These are phyloP conservation scores for Aureobasidium sp. DNA, from an alignment of 2,329 filamentous ascomycete species.

Conservation along the genomic window DNA sequence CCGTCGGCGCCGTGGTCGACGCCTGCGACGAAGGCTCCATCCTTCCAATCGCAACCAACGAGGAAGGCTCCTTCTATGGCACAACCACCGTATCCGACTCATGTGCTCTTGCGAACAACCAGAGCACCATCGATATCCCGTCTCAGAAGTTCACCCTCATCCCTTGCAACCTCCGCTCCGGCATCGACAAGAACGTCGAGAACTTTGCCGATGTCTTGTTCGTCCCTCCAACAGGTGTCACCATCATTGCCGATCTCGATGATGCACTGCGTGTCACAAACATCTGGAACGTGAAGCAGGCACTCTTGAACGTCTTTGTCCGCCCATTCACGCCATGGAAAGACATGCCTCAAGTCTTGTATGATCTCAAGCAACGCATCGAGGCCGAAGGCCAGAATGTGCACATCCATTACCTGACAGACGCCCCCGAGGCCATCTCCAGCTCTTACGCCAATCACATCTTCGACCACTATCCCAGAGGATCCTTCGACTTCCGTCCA, in stretches of 20 bases:
- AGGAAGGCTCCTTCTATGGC: constrained; percentile 14
- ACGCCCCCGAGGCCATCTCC: constrained; percentile 17
- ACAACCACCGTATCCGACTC: not conserved
- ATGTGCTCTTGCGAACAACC: not conserved
- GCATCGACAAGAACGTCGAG: not conserved
- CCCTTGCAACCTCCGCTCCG: not conserved
- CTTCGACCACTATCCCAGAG: constrained; percentile 17
- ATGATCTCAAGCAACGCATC: constrained; percentile 6
- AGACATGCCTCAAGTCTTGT: constrained; percentile 17
- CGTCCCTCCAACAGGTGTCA: constrained; percentile 17
- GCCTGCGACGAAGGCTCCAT: not conserved
- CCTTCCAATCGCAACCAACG: not conserved
- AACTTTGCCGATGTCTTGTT: not conserved
- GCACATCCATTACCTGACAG: constrained; percentile 22
- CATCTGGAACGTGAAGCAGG: constrained; percentile 20
- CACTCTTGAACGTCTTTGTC: constrained; percentile 16
- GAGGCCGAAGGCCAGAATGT: constrained; percentile 7
- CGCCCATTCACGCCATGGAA: constrained; percentile 17
- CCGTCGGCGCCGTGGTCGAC: not conserved
- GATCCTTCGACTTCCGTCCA: constrained; percentile 20
- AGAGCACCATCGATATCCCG: not conserved
- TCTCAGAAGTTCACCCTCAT: not conserved
- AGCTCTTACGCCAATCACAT: constrained; percentile 15
- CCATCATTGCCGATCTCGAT: constrained; percentile 21
- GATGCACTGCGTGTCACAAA: constrained; percentile 20